Base-by-base conservation (phyloP, 2,329 filamentous ascomycete species). In the Trichoderma asperellum region DNA sequence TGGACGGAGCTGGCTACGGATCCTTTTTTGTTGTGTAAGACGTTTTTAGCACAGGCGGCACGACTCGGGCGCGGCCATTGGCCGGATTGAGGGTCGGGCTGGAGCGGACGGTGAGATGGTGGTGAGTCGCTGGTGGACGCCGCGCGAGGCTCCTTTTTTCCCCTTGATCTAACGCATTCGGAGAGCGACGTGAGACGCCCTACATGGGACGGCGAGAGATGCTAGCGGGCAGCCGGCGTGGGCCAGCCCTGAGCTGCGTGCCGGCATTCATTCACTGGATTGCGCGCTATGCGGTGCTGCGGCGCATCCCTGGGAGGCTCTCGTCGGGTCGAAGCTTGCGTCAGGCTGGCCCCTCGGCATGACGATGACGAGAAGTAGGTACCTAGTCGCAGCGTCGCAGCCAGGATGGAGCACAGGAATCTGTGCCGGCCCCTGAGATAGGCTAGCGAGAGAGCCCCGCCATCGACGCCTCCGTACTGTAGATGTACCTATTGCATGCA, bases 71-170 rank as follows among this genome's bases (percentile, higher is more conserved):
- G 53, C 34, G 29, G 37, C 37, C 55, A 67, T 67, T 67, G 64
- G 64, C 40, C 43, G 43, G 40, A 35, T n/a, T 67, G 55, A 52
- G 55, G 64, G 55, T 49, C 40, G 55, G 47, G 47, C 47, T 49
- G 47, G 47, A 49, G 47, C n/a, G 47, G 64, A 24, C 53, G 61
- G 61, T 64, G 61, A 43, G 47, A 47, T 61, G 65, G 65, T 61
- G 57, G 65, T 61, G 65, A 60, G 40, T 43, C 47, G 65, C 57
- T 68, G 66, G 49, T 57, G 59, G 66, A 62, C 58, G 66, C 66
- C 66, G 61, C 66, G 57, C 66, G 59, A 68, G 66, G 66, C 66
- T 68, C 58, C 66, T 68, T 69, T 64, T 69, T 64, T 69, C 53
- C 53, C 60, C 57, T 57, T 65, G 55, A 56, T 65, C 56, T 66